Base-by-base conservation (phyloP, 2,329 filamentous ascomycete species). In the Fusarium sp. region DNA sequence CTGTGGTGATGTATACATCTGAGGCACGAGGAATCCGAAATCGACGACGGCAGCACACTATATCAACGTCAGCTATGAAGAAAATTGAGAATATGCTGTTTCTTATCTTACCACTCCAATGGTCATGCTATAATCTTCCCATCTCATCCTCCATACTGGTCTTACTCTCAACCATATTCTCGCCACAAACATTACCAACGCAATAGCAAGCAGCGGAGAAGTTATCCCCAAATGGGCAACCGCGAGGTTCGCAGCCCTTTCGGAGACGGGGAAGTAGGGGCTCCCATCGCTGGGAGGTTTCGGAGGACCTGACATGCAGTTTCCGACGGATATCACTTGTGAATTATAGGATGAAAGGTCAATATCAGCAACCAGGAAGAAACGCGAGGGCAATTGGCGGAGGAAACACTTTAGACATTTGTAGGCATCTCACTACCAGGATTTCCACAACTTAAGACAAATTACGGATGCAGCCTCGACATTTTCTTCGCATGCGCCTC, bases 401-500 rank as follows among this genome's bases (percentile, higher is more conserved):
- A 43, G 39, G 55, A 44, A 15, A 8, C 6, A n/a, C 26, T 55
- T 10, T 56, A 63, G 41, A 63, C 63, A 63, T 63, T 62, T 63
- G 41, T 47, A 63, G 48, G 21, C 20, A 31, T 11, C 9, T 18
- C 21, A 15, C 12, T 38, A 43, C 57, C 29, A 18, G 42, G 48
- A 31, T 63, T 11, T 35, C 15, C 10, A 28, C 11, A 8, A 12
- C 16, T 42, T 56, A 48, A 63, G 57, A 56, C 57, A 26, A 42
- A 35, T 42, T 54, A 54, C n/a, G n/a, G n/a, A n/a, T n/a, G n/a
- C 35, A 47, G 29, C 20, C 21, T 52, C 18, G 15, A 3, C 23
- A 4, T 54, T 6, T 18, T 28, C 24, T 42, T 35, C 38, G 38
- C 43, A 49, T 43, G 20, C 37, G 28, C 16, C 5, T 55, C 21